Conservation (phyloP, 768 basidiomycete genomes). For the Tulasnella calospora region DNA sequence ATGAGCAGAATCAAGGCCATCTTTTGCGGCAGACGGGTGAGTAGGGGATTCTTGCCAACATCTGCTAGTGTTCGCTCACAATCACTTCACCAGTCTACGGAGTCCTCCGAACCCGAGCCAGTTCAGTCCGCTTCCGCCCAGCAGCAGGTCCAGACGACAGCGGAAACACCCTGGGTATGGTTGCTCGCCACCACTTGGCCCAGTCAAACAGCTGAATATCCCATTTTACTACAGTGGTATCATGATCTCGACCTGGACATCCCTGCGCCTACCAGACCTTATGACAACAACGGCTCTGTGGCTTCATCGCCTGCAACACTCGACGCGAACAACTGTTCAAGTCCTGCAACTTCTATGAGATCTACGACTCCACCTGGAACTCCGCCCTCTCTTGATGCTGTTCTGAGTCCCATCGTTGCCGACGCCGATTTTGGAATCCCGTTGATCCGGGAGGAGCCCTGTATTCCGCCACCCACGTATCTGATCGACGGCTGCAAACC, state of each 20-base stretch:
- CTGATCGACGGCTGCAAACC: neutral
- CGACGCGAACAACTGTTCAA: neutral
- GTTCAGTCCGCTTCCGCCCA: neutral
- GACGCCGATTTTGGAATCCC: neutral
- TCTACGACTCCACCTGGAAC: neutral
- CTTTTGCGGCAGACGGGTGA: neutral
- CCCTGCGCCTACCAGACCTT: neutral
- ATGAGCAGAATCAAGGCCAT: slow-evolving; percentile 8
- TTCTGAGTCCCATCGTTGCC: neutral
- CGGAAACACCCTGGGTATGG: neutral
- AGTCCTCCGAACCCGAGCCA: neutral
- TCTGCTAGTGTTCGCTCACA: neutral
- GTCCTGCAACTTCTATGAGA: neutral
- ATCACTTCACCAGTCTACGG: neutral
- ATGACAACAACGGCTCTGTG: neutral
- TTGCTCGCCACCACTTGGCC: neutral
- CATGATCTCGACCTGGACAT: slow-evolving; percentile 1
- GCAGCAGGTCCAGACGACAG: neutral
- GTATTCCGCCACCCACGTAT: neutral
- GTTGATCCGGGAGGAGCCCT: neutral
- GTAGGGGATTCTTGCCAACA: neutral
- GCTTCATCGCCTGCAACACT: neutral
- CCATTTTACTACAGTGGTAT: neutral
- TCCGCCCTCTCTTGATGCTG: neutral
- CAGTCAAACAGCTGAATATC: neutral